These are phyloP conservation scores for Leccinum fallax DNA, from an alignment of 1,284 basidiomycete genomes.

Conservation along the genomic window DNA sequence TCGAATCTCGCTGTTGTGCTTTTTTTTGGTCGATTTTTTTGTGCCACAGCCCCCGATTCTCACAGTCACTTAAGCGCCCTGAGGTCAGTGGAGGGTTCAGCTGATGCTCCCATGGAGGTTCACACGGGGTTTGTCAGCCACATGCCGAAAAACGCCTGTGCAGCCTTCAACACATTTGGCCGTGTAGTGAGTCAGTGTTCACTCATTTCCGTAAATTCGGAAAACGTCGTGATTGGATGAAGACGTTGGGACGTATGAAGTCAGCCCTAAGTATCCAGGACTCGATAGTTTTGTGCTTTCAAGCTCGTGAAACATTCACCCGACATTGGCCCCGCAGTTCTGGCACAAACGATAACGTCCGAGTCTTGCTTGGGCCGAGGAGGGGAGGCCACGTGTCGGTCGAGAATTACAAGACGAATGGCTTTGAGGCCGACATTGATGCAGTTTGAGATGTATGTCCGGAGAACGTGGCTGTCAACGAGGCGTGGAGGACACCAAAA, in stretches of 20 bases:
- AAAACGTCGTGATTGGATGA: neutral
- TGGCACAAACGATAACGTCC: neutral
- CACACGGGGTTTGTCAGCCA: too few species aligned
- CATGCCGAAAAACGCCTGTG: too few species aligned
- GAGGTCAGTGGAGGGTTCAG: too few species aligned
- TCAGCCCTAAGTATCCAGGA: neutral
- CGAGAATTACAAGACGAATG: neutral
- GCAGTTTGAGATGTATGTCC: neutral
- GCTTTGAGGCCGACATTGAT: neutral
- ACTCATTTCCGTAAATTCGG: conserved; percentile 14
- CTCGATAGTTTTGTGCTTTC: neutral
- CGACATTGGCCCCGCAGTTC: neutral
- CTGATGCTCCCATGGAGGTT: too few species aligned
- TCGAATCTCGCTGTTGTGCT: too few species aligned
- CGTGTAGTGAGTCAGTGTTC: neutral
- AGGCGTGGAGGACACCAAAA: conserved; percentile 15
- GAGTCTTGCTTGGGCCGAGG: neutral
- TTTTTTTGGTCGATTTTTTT: too few species aligned
- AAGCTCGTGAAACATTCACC: neutral
- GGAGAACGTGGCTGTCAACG: conserved; percentile 19
- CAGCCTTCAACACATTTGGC: too few species aligned
- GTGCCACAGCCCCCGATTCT: too few species aligned
- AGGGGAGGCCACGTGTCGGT: conserved; percentile 3
- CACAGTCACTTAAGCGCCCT: too few species aligned
- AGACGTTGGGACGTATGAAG: neutral